These are phyloP conservation scores for Phytophthora sojae DNA, from an alignment of 352 stramenopile species.

Conservation along the genomic window DNA sequence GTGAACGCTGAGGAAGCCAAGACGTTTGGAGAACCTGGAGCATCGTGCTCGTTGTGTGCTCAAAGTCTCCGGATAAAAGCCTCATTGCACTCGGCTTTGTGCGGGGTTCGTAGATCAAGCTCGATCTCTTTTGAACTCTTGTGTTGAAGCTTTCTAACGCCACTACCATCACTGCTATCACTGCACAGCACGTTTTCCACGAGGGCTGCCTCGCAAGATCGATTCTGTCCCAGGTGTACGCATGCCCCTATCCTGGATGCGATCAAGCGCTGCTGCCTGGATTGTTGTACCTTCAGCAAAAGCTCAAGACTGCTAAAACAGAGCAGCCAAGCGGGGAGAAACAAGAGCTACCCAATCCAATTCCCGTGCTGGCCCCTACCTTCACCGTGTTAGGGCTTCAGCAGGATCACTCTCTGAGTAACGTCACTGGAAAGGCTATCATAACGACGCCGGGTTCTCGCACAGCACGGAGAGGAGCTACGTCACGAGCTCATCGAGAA, in stretches of 20 bases:
- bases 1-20: conserved; percentile 57
- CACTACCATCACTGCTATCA: not conserved
- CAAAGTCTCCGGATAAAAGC: conserved; percentile 73
- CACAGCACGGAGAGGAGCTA: not conserved
- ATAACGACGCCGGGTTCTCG: not conserved
- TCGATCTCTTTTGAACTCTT: not conserved
- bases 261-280: conserved; percentile 68
- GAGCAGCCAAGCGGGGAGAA: conserved; percentile 1
- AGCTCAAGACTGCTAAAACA: conserved; percentile 20
- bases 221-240: conserved; percentile 68
- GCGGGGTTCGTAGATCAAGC: conserved; percentile 48
- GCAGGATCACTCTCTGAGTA: conserved; percentile 7
- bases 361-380: conserved; percentile 10
- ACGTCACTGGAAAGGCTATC: not conserved
- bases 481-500: conserved; percentile 4
- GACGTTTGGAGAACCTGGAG: conserved; percentile 48
- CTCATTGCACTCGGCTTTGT: conserved; percentile 56
- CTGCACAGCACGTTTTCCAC: conserved; percentile 73
- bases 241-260: conserved; percentile 60
- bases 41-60: conserved; percentile 58
- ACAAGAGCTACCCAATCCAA: not conserved
- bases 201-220: conserved; percentile 80
- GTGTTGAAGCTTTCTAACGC: not conserved
- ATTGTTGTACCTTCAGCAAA: conserved; percentile 48
- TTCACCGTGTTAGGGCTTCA: conserved; percentile 35